Base-by-base conservation (phyloP, 257 asterid species). In the Ajuga chamaepitys region DNA sequence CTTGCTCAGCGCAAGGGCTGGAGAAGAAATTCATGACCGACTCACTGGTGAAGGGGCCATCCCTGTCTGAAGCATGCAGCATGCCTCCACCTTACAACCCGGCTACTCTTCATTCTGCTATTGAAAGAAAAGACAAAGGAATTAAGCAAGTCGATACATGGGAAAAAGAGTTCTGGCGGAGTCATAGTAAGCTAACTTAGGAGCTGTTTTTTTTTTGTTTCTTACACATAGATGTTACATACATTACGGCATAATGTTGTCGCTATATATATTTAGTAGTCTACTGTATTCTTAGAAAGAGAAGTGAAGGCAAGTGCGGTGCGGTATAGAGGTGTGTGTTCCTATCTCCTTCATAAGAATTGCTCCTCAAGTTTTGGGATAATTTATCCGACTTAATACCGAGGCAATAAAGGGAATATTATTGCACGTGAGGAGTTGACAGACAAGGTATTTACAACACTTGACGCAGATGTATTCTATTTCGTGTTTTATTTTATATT, bases 71-170 rank as follows among this genome's bases (percentile, higher is more conserved):
- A 17, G 89, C 97, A 0, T 92, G 97, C 67, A 55, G 74, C 58
- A 77, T 92, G 91, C 86, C 91, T 5, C 95, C 89, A 28, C 94
- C 98, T 11, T 82, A 70, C 53, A 78, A 62, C 44, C 89, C 96
- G 9, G 82, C 83, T 24, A 62, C 84, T 59, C 81, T 83, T 45
- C 88, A 71, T 55, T 76, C 85, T 13, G 65, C 83, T 64, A 67
- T 84, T 35, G 64, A 66, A 17, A 57, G 63, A 9, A 86, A 67
- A 71, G 74, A 77, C 9, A 56, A 34, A 2, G 77, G 85, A 5
- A 58, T 79, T 32, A 77, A 83, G 71, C 79, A 88, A 75, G 95
- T 88, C 1, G 89, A 86, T 66, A 47, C 60, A 5, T 77, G 91
- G 96, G 96, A 91, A 57, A 81, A 73, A 26, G 76, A 70, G 30